These are phyloP conservation scores for Dioscorea alata DNA, from an alignment of 106 monocot species.

Conservation along the genomic window DNA sequence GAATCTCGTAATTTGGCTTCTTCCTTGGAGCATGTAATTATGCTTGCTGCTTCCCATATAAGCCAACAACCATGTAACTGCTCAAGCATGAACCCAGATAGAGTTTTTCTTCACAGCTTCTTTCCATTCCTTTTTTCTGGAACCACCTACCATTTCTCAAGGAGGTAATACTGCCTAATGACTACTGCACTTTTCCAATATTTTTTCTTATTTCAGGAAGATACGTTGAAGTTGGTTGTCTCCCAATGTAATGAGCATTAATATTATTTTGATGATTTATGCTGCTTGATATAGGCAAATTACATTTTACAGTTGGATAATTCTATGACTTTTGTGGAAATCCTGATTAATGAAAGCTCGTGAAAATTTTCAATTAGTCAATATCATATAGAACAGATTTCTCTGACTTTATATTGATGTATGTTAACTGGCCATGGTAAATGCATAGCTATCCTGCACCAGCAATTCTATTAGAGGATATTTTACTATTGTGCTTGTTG, in stretches of 20 bases:
- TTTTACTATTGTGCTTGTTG: not conserved
- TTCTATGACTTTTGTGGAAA: not conserved
- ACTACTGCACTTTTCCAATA: too few species aligned
- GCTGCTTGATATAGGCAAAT: too few species aligned
- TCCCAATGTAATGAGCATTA: too few species aligned
- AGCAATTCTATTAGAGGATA: too few species aligned
- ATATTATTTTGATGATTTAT: too few species aligned
- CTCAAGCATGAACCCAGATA: conserved; percentile 37
- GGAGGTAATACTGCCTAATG: conserved; percentile 37
- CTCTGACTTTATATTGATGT: too few species aligned
- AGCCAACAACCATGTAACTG: conserved; percentile 32
- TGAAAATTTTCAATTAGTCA: not conserved
- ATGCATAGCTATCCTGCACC: too few species aligned
- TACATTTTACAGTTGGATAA: too few species aligned
- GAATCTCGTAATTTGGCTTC: conserved; percentile 23
- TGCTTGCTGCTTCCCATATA: conserved; percentile 51
- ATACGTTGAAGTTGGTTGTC: too few species aligned
- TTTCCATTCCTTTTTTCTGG: conserved; percentile 93
- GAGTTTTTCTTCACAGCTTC: conserved; percentile 72
- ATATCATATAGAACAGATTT: not conserved
- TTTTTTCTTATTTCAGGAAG: too few species aligned
- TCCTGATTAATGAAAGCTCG: not conserved
- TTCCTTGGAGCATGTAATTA: conserved; percentile 70
- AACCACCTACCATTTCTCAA: conserved; percentile 58
- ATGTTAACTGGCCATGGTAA: too few species aligned